Conservation (phyloP, 2,329 filamentous ascomycete species). For the Sporothrix dimorphospora region DNA sequence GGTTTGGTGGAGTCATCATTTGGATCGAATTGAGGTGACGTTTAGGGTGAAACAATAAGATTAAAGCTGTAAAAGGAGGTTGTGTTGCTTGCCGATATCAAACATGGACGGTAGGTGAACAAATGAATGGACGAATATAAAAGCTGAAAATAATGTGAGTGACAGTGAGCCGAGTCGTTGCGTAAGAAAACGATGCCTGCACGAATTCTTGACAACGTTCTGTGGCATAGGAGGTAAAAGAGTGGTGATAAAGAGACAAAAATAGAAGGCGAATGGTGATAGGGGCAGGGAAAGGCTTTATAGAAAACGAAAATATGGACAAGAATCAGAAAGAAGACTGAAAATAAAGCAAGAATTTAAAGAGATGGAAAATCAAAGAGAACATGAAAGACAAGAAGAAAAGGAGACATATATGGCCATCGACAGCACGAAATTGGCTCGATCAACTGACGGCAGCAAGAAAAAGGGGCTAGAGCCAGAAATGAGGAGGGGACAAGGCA, state of each 20-base stretch:
- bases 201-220: neutral
- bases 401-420: neutral
- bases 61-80: neutral
- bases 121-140: no score
- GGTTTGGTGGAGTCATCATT: neutral
- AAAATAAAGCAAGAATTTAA: neutral
- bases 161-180: neutral
- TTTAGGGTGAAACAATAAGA: neutral
- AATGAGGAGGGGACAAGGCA: constrained; percentile 6
- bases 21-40: neutral
- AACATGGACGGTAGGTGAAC: neutral
- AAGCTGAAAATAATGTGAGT: neutral
- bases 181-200: constrained; percentile 1
- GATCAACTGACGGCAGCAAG: neutral
- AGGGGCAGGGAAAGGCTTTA: neutral
- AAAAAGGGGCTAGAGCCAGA: neutral
- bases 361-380: neutral
- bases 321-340: neutral
- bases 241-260: neutral
- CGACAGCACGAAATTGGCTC: neutral
- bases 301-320: neutral
- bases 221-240: neutral
- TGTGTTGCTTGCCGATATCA: neutral
- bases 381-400: neutral
- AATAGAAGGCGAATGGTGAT: neutral